phyloP scores from a whole-genome alignment of 371 early-diverging fungal species.

The Syncephalastrum racemosum region DNA sequence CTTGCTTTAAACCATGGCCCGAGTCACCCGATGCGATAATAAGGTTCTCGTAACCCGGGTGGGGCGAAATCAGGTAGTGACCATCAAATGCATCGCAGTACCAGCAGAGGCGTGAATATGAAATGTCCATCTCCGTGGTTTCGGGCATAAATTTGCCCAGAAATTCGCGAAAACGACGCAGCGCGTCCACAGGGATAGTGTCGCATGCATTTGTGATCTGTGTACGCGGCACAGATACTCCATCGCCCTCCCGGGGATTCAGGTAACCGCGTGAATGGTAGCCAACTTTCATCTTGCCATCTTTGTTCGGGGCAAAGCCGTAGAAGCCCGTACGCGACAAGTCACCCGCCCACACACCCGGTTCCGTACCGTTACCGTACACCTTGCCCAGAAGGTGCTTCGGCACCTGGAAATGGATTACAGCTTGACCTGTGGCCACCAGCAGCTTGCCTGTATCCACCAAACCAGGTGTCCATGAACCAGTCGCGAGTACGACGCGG shows the following conservation, averaged over 20 bases:
- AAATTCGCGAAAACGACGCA: constrained; percentile 31
- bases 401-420: constrained; percentile 43
- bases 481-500: constrained; percentile 48
- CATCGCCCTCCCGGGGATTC: constrained; percentile 29
- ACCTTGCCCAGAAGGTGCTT: neutral
- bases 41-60: constrained; percentile 41
- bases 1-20: constrained; percentile 55
- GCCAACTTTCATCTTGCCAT: constrained; percentile 53
- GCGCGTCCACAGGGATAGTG: constrained; percentile 39
- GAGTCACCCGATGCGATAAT: constrained; percentile 48
- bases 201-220: constrained; percentile 34
- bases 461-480: constrained; percentile 56
- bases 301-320: constrained; percentile 51
- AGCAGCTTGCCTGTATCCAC: constrained; percentile 37
- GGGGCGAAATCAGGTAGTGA: constrained; percentile 39
- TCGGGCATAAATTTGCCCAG: constrained; percentile 35
- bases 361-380: constrained; percentile 18
- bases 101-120: constrained; percentile 41
- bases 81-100: constrained; percentile 50
- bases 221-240: constrained; percentile 45
- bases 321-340: constrained; percentile 49
- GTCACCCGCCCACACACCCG: constrained; percentile 51
- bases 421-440: constrained; percentile 53
- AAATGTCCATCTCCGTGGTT: constrained; percentile 28
- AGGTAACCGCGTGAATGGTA: constrained; percentile 49